Conservation (phyloP, 305 asterid species). For the Euphrasia arctica region DNA sequence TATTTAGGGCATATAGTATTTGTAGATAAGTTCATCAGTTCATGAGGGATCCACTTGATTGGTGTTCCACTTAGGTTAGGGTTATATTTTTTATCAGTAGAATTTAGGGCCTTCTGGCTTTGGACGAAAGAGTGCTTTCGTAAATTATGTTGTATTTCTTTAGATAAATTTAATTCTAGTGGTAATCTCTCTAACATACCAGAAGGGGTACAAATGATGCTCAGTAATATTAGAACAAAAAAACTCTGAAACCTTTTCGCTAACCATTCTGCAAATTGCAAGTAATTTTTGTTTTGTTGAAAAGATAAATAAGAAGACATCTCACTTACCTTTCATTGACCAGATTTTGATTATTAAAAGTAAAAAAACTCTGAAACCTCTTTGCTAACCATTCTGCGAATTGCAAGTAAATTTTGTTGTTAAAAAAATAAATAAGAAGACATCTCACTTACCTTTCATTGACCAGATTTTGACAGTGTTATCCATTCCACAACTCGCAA, state of each 20-base stretch:
- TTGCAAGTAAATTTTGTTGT: slow-evolving; percentile 11
- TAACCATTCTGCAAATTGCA: slow-evolving; percentile 10
- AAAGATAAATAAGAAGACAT: slow-evolving; percentile 16
- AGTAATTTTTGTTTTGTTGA: slow-evolving; percentile 9
- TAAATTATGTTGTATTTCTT: no score
- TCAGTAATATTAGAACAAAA: slow-evolving; percentile 7
- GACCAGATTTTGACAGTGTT: slow-evolving; percentile 98
- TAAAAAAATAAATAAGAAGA: slow-evolving; percentile 15
- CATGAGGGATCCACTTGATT: no score
- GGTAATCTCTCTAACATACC: no score
- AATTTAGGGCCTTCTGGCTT: no score
- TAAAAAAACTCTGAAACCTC: slow-evolving; percentile 5
- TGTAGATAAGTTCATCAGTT: no score
- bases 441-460: slow-evolving; percentile 63
- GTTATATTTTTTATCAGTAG: no score
- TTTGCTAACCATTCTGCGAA: slow-evolving; percentile 11
- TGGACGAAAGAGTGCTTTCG: no score
- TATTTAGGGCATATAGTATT: no score
- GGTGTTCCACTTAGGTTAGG: no score
- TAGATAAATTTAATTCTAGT: no score
- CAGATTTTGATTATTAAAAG: slow-evolving; percentile 54
- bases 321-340: slow-evolving; percentile 84
- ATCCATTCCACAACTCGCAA: slow-evolving; percentile 99
- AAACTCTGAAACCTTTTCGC: slow-evolving; percentile 8
- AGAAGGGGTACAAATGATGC: no score